Conservation (phyloP, 78 protist genomes). For the Dictyostelium citrinum region DNA sequence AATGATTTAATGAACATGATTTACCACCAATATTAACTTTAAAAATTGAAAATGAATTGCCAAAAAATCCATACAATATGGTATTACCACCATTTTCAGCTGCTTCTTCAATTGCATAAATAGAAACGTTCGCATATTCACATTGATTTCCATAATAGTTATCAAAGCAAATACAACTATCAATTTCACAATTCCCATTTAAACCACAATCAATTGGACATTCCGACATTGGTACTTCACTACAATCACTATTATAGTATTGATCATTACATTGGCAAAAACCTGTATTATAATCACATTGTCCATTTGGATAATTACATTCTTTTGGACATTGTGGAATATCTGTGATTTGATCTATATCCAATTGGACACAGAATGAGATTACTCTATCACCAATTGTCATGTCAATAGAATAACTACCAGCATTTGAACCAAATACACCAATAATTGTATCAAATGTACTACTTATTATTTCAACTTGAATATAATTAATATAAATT, state of each 20-base stretch:
- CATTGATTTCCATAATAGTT: background rate
- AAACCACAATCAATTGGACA: background rate
- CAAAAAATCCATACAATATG: background rate
- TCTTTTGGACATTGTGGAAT: background rate
- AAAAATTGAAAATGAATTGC: background rate
- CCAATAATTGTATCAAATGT: background rate
- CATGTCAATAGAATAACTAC: too few species aligned
- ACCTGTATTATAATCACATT: background rate
- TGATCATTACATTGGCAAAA: background rate
- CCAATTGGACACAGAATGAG: background rate
- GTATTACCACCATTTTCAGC: background rate
- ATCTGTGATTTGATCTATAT: background rate
- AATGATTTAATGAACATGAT: background rate
- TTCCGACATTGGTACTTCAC: background rate
- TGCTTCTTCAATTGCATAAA: background rate
- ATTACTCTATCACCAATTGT: background rate
- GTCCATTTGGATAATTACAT: background rate
- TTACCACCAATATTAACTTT: background rate
- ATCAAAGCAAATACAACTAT: background rate
- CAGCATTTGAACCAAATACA: background rate
- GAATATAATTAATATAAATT: background rate
- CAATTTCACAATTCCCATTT: background rate
- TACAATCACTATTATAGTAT: background rate
- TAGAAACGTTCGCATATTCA: background rate
- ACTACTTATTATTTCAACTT: background rate